Conservation (phyloP, 352 stramenopile species). For the Phytophthora agathidicida region DNA sequence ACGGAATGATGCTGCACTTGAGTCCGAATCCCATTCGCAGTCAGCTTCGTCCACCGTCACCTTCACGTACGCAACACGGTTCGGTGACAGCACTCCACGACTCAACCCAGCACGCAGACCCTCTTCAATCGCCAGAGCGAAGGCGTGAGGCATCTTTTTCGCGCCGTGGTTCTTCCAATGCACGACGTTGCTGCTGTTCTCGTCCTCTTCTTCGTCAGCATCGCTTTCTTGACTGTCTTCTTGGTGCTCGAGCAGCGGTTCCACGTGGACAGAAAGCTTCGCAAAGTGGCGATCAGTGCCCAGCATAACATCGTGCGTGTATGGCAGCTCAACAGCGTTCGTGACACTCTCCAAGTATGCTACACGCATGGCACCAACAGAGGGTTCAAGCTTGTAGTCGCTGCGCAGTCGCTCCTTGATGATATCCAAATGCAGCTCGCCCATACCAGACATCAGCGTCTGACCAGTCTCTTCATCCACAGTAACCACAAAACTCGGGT, state of each 20-base stretch:
- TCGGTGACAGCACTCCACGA: constrained; percentile 60
- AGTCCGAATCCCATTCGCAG: constrained; percentile 69
- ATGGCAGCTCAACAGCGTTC: constrained; percentile 35
- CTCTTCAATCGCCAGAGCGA: constrained; percentile 71
- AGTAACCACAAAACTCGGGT: constrained; percentile 97
- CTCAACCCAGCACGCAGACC: constrained; percentile 62
- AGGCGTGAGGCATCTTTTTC: constrained; percentile 72
- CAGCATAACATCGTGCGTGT: constrained; percentile 70
- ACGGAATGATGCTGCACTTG: constrained; percentile 72
- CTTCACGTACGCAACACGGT: constrained; percentile 71
- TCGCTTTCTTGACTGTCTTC: constrained; percentile 24
- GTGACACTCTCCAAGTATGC: constrained; percentile 91
- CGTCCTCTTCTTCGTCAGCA: constrained; percentile 23
- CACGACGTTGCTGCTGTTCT: constrained; percentile 60
- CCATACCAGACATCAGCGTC: constrained; percentile 97
- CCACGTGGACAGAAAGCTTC: constrained; percentile 53
- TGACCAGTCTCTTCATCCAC: constrained; percentile 97
- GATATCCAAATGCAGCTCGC: constrained; percentile 95
- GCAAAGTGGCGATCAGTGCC: constrained; percentile 80
- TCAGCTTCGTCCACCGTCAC: constrained; percentile 63
- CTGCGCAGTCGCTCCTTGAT: constrained; percentile 89
- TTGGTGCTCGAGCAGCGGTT: constrained; percentile 51
- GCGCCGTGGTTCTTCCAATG: constrained; percentile 51
- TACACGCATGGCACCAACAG: constrained; percentile 89
- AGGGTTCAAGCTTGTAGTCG: constrained; percentile 89